Evolutionary conservation across 768 basidiomycete genomes (phyloP).

Genomic region (Auriscalpium orientale): DNA sequence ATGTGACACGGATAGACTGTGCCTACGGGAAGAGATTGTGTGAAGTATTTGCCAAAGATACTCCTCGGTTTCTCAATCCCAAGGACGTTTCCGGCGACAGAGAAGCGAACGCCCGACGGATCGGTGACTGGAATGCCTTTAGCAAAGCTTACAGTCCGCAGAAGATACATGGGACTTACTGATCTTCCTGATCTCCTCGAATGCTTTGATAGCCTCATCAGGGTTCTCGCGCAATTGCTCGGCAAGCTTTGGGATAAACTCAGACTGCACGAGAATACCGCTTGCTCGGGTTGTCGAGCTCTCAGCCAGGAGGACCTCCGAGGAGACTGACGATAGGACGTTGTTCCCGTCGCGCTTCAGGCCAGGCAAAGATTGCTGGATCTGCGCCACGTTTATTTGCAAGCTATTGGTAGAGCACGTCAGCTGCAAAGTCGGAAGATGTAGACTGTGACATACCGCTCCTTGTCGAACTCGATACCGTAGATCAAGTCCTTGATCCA

Average conservation of each 20-base stretch:
- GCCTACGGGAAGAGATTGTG: constrained; percentile 48
- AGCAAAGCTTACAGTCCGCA: neutral
- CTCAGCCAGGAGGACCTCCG: constrained; percentile 57
- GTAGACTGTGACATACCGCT: constrained; percentile 42
- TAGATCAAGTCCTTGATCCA: constrained; percentile 85
- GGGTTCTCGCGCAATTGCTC: constrained; percentile 69
- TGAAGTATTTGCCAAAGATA: constrained; percentile 68
- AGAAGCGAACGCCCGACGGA: constrained; percentile 79
- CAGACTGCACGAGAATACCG: constrained; percentile 64
- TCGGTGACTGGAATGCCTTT: constrained; percentile 55
- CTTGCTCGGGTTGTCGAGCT: constrained; percentile 62
- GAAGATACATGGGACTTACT: constrained; percentile 38
- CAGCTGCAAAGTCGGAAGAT: neutral
- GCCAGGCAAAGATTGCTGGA: constrained; percentile 84
- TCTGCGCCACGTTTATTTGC: constrained; percentile 78
- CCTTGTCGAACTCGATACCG: constrained; percentile 66
- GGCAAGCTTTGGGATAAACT: constrained; percentile 71
- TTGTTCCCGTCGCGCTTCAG: constrained; percentile 83
- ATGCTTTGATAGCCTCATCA: constrained; percentile 58
- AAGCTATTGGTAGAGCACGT: constrained; percentile 39
- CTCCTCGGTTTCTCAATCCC: constrained; percentile 62
- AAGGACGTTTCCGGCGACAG: constrained; percentile 84
- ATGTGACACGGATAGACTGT: neutral
- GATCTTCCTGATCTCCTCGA: constrained; percentile 64
- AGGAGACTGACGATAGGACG: constrained; percentile 67